Evolutionary conservation across 176 grass and related monocot genomes (phyloP), one percentile per base, ranked within the genome.

Genomic region (Oryza glaberrima): DNA sequence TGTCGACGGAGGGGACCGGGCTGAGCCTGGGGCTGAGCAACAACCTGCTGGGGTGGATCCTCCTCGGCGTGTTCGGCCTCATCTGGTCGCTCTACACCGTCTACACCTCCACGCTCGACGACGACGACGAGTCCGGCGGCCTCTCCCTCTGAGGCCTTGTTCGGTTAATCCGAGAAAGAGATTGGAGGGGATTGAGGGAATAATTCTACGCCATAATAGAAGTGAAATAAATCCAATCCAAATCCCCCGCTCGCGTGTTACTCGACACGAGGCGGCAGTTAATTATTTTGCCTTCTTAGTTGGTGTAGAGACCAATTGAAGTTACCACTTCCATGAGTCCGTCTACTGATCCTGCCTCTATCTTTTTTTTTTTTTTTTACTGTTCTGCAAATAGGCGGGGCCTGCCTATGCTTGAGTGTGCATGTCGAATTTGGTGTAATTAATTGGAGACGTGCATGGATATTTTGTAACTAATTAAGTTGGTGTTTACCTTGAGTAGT

Each of bases 61-160:
- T 98, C 69, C 81, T 98, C 3, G 96, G 89, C 51, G 78, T 98
- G 8, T 98, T 98, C 80, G 96, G 83, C 60, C 82, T 98, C 91
- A 89, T 98, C 77, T 98, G 96, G 96, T 85, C 96, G 5, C 96
- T 98, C 81, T 98, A 87, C 91, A 93, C 88, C 72, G 74, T 93
- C 72, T 98, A 98, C 90, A 94, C 93, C 78, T 92, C 91, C n/a
- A 91, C 92, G 36, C 93, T 98, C 52, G 96, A 98, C 9, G 96
- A 98, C 71, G 96, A 95, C 72, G 96, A 98, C 8, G 96, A 98
- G 11, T 98, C 96, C 66, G 92, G 85, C 11, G 92, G 92, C 13
- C 92, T 97, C 81, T 93, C 90, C 0, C 95, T 97, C 65, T 97
- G 0, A 32, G 30, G 30, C 30, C 30, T 32, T 32, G 30, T 32